Evolutionary conservation across 441 rosid species (phyloP), one percentile per base, ranked within the genome.

Genomic region (Breynia disticha): DNA sequence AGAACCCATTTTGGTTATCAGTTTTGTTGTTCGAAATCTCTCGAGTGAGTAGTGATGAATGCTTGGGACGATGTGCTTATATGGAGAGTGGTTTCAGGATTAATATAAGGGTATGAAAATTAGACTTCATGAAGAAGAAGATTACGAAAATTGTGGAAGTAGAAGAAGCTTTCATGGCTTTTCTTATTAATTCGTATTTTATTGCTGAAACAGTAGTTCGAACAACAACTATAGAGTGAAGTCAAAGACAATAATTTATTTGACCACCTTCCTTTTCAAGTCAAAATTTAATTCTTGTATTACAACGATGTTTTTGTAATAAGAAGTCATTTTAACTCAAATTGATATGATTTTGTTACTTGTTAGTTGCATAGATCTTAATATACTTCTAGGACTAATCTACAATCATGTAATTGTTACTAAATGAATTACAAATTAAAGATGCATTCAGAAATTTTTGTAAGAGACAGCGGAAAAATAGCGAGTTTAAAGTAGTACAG

Each of bases 1-100:
- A 59, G 64, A 47, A 41, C 69, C 79, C 81, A 77, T 79, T 20
- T 56, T 58, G 14, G 46, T 22, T 59, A 20, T 59, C 41, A 56
- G 2, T 21, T 22, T 48, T 18, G 20, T 21, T 19, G 44, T 21
- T 9, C 35, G 3, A 28, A 28, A 28, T 28, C 35, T 28, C 35
- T 28, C 8, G 35, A 28, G 35, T 28, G 1, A 28, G 35, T 28
- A 28, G 9, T 41, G 55, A 53, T 24, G 11, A 44, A 51, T 16
- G 47, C 24, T 41, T 41, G 21, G 4, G 41, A 47, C 19, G 4
- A 12, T 46, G 49, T 6, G 13, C 44, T 3, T 39, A 24, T 39
- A 41, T 41, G 13, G 10, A 7, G 2, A 41, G 44, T 11, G 13
- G 44, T 13, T 11, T 41, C 15, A 46, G 14, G 16, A 0, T 28